Base-by-base conservation (phyloP, 2,329 filamentous ascomycete species). In the Colletotrichum sp. region DNA sequence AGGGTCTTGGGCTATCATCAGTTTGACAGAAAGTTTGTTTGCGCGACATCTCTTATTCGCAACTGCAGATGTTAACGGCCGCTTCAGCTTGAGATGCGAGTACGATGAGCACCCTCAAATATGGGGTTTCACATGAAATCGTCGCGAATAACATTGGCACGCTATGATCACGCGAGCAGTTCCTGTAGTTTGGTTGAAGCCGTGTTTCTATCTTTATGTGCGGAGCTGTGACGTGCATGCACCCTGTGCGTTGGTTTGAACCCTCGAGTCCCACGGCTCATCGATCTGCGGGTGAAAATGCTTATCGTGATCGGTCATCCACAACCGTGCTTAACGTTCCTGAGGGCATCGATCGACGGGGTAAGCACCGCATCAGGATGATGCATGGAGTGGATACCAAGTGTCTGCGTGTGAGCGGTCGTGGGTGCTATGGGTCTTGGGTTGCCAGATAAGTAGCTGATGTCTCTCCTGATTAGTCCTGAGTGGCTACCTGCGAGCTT, bases 341-440 rank as follows among this genome's bases (percentile, higher is more conserved):
- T 34, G 28, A 36, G 59, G n/a, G 28, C n/a, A 24, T 63, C 30
- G 30, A 30, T 34, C 59, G 44, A 36, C 30, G 59, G 28, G 59
- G 18, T 12, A 36, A 30, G 59, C n/a, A 36, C 28, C n/a, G 8
- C 59, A 36, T n/a, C 32, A n/a, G 32, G 59, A 63, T 32, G 12
- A 30, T 34, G 59, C 30, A 63, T n/a, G 12, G 32, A 36, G 59
- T 63, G 59, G 59, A 28, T 63, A 63, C 59, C n/a, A 52, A 13
- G 44, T 5, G 6, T 52, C 6, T 52, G 44, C 44, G 44, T 52
- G 44, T 21, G 44, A 21, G 44, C 44, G n/a, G 44, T 10, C 44
- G 44, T 21, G 44, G n/a, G 44, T 52, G 44, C 44, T 52, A 52
- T 52, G 44, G 44, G 44, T 52, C 44, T n/a, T 21, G 44, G 10